These are phyloP conservation scores for Zoysia japonica DNA, from an alignment of 176 grass and related monocot species.

Conservation along the genomic window DNA sequence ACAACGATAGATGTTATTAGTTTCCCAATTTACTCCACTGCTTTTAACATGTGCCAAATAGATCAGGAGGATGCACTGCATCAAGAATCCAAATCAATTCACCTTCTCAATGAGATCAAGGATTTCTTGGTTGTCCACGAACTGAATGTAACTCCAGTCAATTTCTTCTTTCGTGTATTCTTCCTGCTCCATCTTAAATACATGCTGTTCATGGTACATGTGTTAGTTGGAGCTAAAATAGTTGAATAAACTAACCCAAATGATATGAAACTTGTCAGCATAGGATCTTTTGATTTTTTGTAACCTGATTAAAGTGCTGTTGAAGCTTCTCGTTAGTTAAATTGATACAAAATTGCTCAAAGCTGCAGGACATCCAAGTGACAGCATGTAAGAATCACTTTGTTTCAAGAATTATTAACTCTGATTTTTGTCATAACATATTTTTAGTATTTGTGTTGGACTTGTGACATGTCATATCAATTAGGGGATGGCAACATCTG, in stretches of 20 bases:
- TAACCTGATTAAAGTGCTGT: conserved; percentile 98
- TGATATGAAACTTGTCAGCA: conserved; percentile 15
- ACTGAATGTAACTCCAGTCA: conserved; percentile 97
- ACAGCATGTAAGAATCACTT: conserved; percentile 30
- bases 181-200: conserved; percentile 99
- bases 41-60: conserved; percentile 15
- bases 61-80: conserved; percentile 5
- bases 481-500: neutral
- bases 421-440: neutral
- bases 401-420: neutral
- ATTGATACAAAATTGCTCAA: conserved; percentile 99
- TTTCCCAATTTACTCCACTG: neutral
- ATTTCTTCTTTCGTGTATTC: conserved; percentile 99
- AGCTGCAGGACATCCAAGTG: conserved; percentile 61
- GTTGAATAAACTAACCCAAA: conserved; percentile 16
- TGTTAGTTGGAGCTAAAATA: conserved; percentile 25
- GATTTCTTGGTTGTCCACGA: conserved; percentile 95
- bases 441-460: neutral
- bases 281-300: conserved; percentile 3
- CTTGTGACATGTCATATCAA: neutral
- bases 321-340: conserved; percentile 98
- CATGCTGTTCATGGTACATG: conserved; percentile 70
- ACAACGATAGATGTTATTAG: neutral
- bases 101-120: conserved; percentile 99
- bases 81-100: conserved; percentile 21